Base-by-base conservation (phyloP, 768 basidiomycete species). In the Tubosaeta brunneosetosa region DNA sequence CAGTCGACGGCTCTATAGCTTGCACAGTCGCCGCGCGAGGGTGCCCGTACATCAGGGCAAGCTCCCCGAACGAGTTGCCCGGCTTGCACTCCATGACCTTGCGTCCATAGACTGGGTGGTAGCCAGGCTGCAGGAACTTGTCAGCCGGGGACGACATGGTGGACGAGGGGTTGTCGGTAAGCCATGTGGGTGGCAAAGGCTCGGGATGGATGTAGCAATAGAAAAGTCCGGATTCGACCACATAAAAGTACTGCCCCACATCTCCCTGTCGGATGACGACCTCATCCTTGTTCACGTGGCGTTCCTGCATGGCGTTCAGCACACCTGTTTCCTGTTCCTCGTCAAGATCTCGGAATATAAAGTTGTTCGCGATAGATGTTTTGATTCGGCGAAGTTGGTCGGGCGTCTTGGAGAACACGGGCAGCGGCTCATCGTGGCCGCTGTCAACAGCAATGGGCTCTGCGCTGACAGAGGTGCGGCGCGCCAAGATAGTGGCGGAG, bases 221-320 rank as follows among this genome's bases (percentile, higher is more conserved):
- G 55, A 98, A 76, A 52, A 83, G 72, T 2, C 97, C 97, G 41
- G 80, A 78, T 72, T 98, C 97, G 57, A 98, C 93, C 49, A 97
- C 91, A 71, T 99, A 99, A 70, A 97, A 98, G 72, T 85, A 94
- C 62, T 97, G 94, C 49, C 97, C 97, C 17, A 91, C 89, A 60
- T 97, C 94, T 44, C 97, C 97, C 70, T 99, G 97, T 46, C 89
- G 83, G 60, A 99, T 97, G 55, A 99, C 86, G n/a, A 94, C 85
- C 59, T 94, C 86, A 56, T 86, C 85, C 55, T 80, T 74, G 29
- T 70, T 73, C 13, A 91, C 83, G 6, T 71, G 75, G 43, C 83
- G 79, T 72, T 99, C 97, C 68, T 87, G 88, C 94, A 99, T 98
- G 25, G 97, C 97, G 50, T 88, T 88, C 22, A 98, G 75, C 17